Evolutionary conservation across 306 rosid genomes (phyloP), one percentile per base, ranked within the genome.

Genomic region (Cyclanthera cordifolia): DNA sequence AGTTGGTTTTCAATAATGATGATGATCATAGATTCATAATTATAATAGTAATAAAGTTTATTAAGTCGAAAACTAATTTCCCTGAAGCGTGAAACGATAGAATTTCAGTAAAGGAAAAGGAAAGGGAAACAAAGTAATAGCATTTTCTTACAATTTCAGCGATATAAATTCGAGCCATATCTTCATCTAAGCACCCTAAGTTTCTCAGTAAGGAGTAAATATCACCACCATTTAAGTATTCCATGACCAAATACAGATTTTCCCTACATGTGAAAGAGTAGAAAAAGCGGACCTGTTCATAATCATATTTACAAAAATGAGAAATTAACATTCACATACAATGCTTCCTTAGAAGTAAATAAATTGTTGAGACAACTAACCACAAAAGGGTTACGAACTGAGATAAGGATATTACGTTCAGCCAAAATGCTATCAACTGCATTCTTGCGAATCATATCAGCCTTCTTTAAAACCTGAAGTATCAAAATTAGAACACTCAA

Each of bases 241-340:
- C 99, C 99, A 94, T 94, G 72, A 94, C 99, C 72, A 94, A 81
- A 78, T 94, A 94, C 53, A 94, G 96, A 79, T 88, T 94, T 76
- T 94, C 99, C 80, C 91, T 82, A 85, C 97, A 94, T 21, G 99
- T 94, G 84, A 94, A 94, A 68, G 99, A 94, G 87, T 88, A 90
- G 90, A 86, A 94, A 88, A 94, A 90, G 46, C 97, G 95, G 73
- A 94, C 99, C 99, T 94, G 97, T 63, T 77, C 81, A 85, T 73
- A 79, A 80, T 63, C 50, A 50, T 75, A 74, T 69, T 72, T 48
- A 58, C 27, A 39, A 30, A 72, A 86, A 53, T 83, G 83, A 73
- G 58, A 30, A 64, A 20, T 48, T 43, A 52, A 72, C 69, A 72
- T 68, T 73, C 39, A 46, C 17, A 68, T 25, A 75, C 39, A 61